Evolutionary conservation across 2,329 filamentous ascomycete species (phyloP).

Genomic region (Sphaerulina vaccinii): DNA sequence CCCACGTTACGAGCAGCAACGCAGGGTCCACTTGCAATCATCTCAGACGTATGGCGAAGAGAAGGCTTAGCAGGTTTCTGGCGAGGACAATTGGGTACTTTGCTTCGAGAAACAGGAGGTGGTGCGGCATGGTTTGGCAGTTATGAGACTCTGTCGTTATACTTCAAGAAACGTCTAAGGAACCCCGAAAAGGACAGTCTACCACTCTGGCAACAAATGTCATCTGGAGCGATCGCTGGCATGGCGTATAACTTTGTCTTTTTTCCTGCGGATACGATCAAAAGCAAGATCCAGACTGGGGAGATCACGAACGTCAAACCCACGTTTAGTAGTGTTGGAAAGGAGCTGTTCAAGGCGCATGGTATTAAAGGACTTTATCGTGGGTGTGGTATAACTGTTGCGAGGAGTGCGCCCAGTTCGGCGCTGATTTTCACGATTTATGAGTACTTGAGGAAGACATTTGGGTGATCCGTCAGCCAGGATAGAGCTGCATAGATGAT

Average conservation of each 20-base stretch:
- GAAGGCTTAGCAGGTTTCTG: constrained; percentile 86
- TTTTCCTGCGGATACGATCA: constrained; percentile 96
- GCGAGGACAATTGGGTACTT: constrained; percentile 89
- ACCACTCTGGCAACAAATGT: constrained; percentile 81
- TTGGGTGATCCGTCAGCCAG: constrained; percentile 41
- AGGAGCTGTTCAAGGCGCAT: constrained; percentile 74
- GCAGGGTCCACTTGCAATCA: constrained; percentile 62
- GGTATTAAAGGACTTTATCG: constrained; percentile 85
- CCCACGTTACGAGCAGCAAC: constrained; percentile 24
- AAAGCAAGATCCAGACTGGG: constrained; percentile 92
- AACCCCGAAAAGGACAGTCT: constrained; percentile 51
- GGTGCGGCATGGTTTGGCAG: constrained; percentile 93
- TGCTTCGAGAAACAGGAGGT: constrained; percentile 91
- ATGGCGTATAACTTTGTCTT: constrained; percentile 97
- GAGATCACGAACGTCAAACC: constrained; percentile 52
- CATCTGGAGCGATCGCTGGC: constrained; percentile 82
- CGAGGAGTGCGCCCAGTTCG: constrained; percentile 87
- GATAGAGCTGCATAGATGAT: background rate
- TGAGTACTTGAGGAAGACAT: constrained; percentile 73
- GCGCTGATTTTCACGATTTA: constrained; percentile 97
- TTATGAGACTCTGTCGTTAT: constrained; percentile 73
- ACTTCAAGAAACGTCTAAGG: constrained; percentile 55
- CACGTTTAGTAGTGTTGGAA: constrained; percentile 71
- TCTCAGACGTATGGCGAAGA: constrained; percentile 75
- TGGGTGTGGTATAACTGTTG: constrained; percentile 90